Percentiles rank a stretch among this genome's conserved stretches.
Conservation (phyloP, 441 rosid genomes). For the Biscutella laevigata region DNA sequence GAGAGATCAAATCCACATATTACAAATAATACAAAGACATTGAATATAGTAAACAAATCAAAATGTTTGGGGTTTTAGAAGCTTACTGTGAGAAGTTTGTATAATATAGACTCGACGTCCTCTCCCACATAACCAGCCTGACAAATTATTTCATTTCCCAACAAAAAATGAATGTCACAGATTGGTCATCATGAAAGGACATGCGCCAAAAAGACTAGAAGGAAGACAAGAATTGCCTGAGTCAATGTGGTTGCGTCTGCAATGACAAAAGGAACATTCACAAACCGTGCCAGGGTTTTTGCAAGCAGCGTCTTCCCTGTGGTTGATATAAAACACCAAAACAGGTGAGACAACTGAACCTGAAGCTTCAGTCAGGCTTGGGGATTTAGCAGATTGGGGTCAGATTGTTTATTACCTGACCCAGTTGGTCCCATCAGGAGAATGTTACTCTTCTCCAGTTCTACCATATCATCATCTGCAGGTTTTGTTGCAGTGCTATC, state of each 20-base stretch:
- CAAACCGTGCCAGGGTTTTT: constrained; percentile 93
- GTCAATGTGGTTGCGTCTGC: constrained; percentile 96
- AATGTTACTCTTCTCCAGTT: constrained; percentile 96
- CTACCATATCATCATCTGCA: constrained; percentile 67
- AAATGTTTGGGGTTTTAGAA: not conserved
- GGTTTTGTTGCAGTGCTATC: constrained; percentile 30
- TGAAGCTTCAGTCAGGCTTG: not conserved
- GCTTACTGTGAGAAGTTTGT: constrained; percentile 79
- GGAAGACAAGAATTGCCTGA: constrained; percentile 53
- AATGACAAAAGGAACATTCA: constrained; percentile 94
- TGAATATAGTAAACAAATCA: not conserved
- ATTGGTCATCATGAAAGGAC: constrained; percentile 17
- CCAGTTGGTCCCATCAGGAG: constrained; percentile 98
- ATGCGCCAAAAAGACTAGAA: constrained; percentile 16
- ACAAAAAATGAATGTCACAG: constrained; percentile 15
- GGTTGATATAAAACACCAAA: constrained; percentile 36
- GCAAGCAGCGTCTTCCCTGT: constrained; percentile 98
- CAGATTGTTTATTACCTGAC: constrained; percentile 67
- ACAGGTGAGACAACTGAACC: not conserved
- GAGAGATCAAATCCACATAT: not conserved
- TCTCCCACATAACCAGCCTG: constrained; percentile 99
- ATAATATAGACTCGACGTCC: constrained; percentile 93
- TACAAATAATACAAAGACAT: not conserved
- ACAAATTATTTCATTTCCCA: constrained; percentile 24
- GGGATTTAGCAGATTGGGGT: not conserved